Evolutionary conservation across 164 flowering plant genomes (phyloP).

Genomic region (Umbilicus rupestris): DNA sequence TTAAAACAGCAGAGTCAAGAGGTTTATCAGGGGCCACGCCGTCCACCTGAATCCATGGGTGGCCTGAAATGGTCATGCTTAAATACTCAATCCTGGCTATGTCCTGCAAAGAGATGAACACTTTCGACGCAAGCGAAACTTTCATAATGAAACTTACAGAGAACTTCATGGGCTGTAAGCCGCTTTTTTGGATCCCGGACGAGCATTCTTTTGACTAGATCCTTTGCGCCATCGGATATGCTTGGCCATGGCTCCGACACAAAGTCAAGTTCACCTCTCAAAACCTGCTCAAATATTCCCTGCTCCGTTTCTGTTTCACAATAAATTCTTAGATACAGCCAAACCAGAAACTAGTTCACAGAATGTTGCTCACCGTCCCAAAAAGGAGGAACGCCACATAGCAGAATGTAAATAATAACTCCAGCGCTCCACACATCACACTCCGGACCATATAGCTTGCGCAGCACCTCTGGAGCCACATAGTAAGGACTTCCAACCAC

Average conservation of each 20-base stretch:
- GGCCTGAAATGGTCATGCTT: neutral
- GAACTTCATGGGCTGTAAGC: no score
- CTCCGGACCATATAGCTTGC: neutral
- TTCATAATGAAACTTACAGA: no score
- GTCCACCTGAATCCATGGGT: neutral
- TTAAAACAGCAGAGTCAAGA: neutral
- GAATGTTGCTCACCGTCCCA: neutral
- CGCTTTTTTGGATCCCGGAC: no score
- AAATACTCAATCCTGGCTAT: no score
- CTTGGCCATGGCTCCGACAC: no score
- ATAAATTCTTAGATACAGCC: neutral
- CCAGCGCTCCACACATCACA: constrained; percentile 3
- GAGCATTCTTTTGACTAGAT: no score
- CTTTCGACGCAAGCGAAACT: neutral
- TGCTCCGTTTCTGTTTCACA: constrained; percentile 2
- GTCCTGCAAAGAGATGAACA: no score
- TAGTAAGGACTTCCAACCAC: constrained; percentile 3
- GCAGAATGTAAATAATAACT: constrained; percentile 1
- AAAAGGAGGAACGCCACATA: neutral
- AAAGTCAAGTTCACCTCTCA: no score
- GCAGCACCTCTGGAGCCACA: constrained; percentile 6
- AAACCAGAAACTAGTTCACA: neutral
- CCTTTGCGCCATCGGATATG: no score
- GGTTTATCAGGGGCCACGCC: neutral
- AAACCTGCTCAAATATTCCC: neutral